Base-by-base conservation (phyloP, 176 grass and related monocot species). In the Musa schizocarpa region DNA sequence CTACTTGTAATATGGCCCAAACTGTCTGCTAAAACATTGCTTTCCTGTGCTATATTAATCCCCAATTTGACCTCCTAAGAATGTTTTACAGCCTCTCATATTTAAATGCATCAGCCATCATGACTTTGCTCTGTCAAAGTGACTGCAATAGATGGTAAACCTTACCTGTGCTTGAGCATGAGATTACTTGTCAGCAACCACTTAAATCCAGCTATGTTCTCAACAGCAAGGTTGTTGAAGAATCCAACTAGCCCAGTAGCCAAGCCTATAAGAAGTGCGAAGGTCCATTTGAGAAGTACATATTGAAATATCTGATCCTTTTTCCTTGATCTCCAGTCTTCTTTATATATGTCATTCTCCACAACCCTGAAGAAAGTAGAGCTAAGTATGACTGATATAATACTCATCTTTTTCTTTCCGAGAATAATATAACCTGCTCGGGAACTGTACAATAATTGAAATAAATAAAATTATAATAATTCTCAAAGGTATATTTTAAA, bases 121-220 rank as follows among this genome's bases (percentile, higher is more conserved):
- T 14, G 25, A 54, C 11, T 53, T 43, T 6, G 34, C 4, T 43
- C 11, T 26, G 6, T 10, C 11, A 1, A 55, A 43, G n/a, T 23
- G 55, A 13, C 13, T n/a, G n/a, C 8, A 20, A 54, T 12, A 21
- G 27, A 59, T 1, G 27, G 34, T 50, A 24, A 50, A 54, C 9
- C 21, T 59, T 73, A 92, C 90, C 86, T 80, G 23, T 84, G 16
- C 17, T 86, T 68, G 19, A 80, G 79, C 86, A 89, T 86, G 48
- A 89, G 78, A 22, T 89, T 84, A 65, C 82, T 86, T 24, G 84
- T 92, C 17, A 86, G 50, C 21, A 89, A 67, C 67, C 86, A 68
- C 79, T 89, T 92, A 59, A 86, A 86, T 9, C 90, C 90, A 9
- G 90, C 84, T 21, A 92, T 92, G 76, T 92, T 92, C 76, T 92